Base-by-base conservation (phyloP, 1,284 basidiomycete species). In the Trametes polyzona region DNA sequence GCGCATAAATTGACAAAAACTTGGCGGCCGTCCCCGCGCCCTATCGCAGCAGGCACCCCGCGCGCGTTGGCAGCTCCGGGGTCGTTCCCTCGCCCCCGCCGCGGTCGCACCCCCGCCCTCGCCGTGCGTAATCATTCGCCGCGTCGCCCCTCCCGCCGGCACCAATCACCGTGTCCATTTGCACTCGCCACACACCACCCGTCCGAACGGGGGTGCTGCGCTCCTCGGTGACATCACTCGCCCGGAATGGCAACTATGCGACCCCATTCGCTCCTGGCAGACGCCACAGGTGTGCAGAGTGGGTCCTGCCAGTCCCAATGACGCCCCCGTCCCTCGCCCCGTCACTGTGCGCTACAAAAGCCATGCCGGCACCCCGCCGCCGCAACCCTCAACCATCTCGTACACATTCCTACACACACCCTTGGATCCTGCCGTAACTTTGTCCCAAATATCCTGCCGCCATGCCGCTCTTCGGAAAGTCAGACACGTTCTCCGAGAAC, bases 381-480 rank as follows among this genome's bases (percentile, higher is more conserved):
- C 35, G 17, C 32, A 27, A 41, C 48, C 16, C 29, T 16, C 37
- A 33, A 16, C 46, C 19, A 54, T 7, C 40, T 26, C 32, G 16
- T 33, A 4, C 19, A 47, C 36, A 52, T 26, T 24, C 26, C 52
- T 41, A 55, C 27, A 42, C 53, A 53, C 36, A 36, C 21, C 16
- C 41, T 10, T 14, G 21, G 19, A 7, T 23, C 46, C 49, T 40
- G 33, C 53, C 47, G 26, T n/a, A 10, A 27, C 47, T 17, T 3
- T 40, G 16, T 39, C 14, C 51, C 26, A 30, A 32, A 11, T 21
- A 35, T 36, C 16, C 26, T 26, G n/a, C 40, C 47, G 52, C 40
- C 57, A 70, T 67, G 65, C 65, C 62, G 39, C 62, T 67, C 46
- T 67, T 65, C 61, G 63, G 59, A 52, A 56, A 57, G 36, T 68